Evolutionary conservation across 2,329 filamentous ascomycete species (phyloP), one percentile per base, ranked within the genome.

Genomic region (Aspergillus ochraceus): DNA sequence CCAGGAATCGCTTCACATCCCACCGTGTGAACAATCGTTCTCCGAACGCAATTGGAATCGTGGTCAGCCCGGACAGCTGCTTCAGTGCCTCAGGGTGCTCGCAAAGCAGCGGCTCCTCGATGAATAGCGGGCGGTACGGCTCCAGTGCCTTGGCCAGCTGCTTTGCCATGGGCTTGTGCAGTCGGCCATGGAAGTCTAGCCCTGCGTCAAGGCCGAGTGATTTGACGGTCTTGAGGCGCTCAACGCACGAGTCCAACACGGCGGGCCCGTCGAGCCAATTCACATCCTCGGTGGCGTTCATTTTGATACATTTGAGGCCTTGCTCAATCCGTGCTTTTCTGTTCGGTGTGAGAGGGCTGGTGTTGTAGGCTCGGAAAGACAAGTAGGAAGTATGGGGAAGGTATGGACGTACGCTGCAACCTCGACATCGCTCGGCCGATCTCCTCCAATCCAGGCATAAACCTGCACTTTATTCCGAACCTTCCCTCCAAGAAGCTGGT

Each of bases 101-200:
- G 1, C 84, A 88, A 0, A 92, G 80, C 0, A 92, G 75, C 0
- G 89, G 89, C 64, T 92, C 89, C 70, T 92, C 90, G 55, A 92
- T 88, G 70, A 92, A 92, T 8, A 92, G 77, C 0, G 89, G 89
- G 2, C 81, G 81, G 63, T 90, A 82, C 0, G 88, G 88, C 61
- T 89, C 88, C 0, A 92, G 79, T 0, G 84, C 81, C 61, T 83
- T 83, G 1, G 87, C 88, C 2, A 93, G 81, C 66, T 92, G 90
- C 66, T 90, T 91, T 0, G 89, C 89, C 89, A 92, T 92, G 11
- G 89, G 88, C 59, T 88, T 88, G 73, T 92, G 90, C 0, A 91
- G 78, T 8, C 90, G 85, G 2, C 90, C 90, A 71, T 93, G 90
- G 73, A 92, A 92, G 66, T 93, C 90, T n/a, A 93, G 80, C 1